These are phyloP conservation scores for Oxyria digyna DNA, from an alignment of 148 eudicot species.

Conservation along the genomic window DNA sequence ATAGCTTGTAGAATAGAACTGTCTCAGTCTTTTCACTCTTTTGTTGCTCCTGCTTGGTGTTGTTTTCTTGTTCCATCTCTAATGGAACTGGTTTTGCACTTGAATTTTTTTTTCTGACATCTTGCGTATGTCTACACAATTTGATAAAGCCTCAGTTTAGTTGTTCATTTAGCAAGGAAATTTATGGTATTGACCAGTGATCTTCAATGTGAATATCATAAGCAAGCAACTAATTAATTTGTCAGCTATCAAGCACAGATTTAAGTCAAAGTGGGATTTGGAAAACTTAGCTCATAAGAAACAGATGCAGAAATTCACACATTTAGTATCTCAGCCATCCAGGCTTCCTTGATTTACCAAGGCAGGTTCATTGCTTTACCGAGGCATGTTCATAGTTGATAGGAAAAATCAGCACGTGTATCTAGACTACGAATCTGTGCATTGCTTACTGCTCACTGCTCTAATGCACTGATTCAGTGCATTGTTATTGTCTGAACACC, in stretches of 20 bases:
- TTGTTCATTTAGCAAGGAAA: neutral
- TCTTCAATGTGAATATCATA: neutral
- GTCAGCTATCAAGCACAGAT: neutral
- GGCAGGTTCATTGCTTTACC: too few relatives aligned
- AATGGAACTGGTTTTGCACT: neutral
- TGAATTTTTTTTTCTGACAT: neutral
- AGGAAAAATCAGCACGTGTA: too few relatives aligned
- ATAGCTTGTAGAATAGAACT: conserved; percentile 51
- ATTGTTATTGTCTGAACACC: too few relatives aligned
- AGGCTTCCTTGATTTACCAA: too few relatives aligned
- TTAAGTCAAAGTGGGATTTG: neutral
- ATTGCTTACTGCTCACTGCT: too few relatives aligned
- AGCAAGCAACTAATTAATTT: too few relatives aligned
- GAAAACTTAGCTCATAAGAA: neutral
- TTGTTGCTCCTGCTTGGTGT: neutral
- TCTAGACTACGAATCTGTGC: too few relatives aligned
- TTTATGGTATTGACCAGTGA: neutral
- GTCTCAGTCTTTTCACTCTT: conserved; percentile 16
- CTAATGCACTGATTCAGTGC: too few relatives aligned
- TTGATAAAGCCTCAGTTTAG: too few relatives aligned
- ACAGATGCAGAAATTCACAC: too few relatives aligned
- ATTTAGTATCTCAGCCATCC: too few relatives aligned
- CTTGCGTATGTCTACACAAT: neutral
- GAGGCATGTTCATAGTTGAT: too few relatives aligned
- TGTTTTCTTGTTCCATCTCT: neutral